phyloP scores from a whole-genome alignment of 306 rosid genomes.

The Malus orientalis region DNA sequence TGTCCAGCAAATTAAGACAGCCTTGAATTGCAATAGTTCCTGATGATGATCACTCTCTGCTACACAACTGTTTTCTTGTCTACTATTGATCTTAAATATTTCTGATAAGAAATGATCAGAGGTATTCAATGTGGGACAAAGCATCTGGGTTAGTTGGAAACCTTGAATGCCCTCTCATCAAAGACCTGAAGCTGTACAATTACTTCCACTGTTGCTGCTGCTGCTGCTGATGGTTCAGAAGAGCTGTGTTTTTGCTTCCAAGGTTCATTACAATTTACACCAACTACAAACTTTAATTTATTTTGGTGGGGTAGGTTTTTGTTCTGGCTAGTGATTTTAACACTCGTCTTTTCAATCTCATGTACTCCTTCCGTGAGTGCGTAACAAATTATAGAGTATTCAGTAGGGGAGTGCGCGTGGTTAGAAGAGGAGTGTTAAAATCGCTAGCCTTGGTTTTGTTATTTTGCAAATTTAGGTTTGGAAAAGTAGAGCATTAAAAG shows the following conservation, averaged over 20 bases:
- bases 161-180: conserved; percentile 68
- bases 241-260: conserved; percentile 31
- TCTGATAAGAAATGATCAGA: conserved; percentile 38
- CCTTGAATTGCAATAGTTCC: conserved; percentile 76
- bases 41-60: conserved; percentile 17
- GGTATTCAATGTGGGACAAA: conserved; percentile 47
- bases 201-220: conserved; percentile 39
- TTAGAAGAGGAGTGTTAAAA: neutral
- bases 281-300: conserved; percentile 30
- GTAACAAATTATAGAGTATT: too few relatives aligned
- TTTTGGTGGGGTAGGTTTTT: neutral
- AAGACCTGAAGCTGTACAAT: conserved; percentile 44
- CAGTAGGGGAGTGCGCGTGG: neutral
- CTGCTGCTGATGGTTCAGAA: neutral
- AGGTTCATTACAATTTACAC: conserved; percentile 52
- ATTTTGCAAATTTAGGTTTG: neutral
- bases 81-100: conserved; percentile 34
- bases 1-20: conserved; percentile 76
- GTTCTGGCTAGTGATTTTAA: neutral
- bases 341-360: neutral
- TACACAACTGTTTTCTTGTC: conserved; percentile 14
- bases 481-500: conserved; percentile 13
- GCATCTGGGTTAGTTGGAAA: conserved; percentile 54
- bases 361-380: neutral
- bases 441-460: neutral